Evolutionary conservation across 1,139 yeast genomes (phyloP).

Genomic region (Geotrichum histeridarum): DNA sequence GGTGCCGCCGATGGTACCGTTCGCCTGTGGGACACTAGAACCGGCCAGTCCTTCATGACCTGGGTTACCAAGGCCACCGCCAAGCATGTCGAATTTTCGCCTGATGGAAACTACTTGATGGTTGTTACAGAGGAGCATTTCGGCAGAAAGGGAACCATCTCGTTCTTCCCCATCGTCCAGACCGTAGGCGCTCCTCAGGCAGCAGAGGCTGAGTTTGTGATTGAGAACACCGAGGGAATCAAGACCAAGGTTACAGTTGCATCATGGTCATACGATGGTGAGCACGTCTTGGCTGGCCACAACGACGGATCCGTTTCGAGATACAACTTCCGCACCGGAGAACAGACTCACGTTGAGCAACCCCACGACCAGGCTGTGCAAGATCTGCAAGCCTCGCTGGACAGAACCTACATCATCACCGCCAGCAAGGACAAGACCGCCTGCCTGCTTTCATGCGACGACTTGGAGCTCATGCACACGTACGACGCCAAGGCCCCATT

Average conservation of each 20-base stretch:
- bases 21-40: constrained; percentile 77
- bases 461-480: constrained; percentile 65
- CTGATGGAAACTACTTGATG: constrained; percentile 62
- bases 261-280: constrained; percentile 76
- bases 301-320: constrained; percentile 80
- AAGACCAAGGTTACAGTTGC: constrained; percentile 75
- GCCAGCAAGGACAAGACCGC: constrained; percentile 91
- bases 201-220: constrained; percentile 54
- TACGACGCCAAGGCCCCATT: constrained; percentile 88
- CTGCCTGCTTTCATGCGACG: constrained; percentile 71
- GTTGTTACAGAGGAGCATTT: constrained; percentile 88
- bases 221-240: constrained; percentile 46
- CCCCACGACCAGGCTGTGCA: constrained; percentile 74
- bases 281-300: constrained; percentile 78
- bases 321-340: constrained; percentile 72
- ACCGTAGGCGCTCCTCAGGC: constrained; percentile 40
- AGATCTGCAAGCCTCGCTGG: constrained; percentile 86
- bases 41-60: constrained; percentile 69
- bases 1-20: constrained; percentile 89
- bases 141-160: constrained; percentile 80
- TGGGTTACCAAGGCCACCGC: constrained; percentile 82
- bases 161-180: constrained; percentile 57
- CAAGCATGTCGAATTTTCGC: constrained; percentile 82
- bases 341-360: constrained; percentile 52
- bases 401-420: constrained; percentile 83